These are phyloP conservation scores for Beauveria bassiana DNA, from an alignment of 2,329 filamentous ascomycete genomes.

Conservation along the genomic window DNA sequence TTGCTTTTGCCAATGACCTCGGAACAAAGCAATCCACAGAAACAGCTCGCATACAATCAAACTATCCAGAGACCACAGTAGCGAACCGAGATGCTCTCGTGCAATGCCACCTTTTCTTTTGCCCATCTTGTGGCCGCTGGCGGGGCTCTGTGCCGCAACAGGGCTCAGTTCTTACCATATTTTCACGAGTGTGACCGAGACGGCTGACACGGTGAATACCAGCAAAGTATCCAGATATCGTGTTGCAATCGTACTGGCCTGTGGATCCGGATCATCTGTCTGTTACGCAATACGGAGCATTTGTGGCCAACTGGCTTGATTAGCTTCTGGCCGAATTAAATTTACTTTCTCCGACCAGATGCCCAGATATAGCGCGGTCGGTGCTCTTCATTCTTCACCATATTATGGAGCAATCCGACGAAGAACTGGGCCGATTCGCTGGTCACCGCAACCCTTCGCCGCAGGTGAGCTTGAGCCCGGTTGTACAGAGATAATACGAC, in stretches of 20 bases:
- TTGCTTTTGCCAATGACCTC: background rate
- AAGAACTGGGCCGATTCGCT: conserved; percentile 7
- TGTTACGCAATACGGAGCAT: background rate
- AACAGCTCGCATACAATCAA: background rate
- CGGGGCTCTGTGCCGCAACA: background rate
- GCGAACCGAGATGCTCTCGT: background rate
- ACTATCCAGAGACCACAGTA: background rate
- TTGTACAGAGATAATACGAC: background rate
- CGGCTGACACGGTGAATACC: background rate
- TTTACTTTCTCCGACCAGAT: conserved; percentile 4
- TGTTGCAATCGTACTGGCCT: background rate
- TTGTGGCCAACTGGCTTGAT: background rate
- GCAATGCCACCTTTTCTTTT: background rate
- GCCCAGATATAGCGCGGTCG: conserved; percentile 1
- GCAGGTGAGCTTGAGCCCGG: background rate
- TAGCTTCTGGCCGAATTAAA: background rate
- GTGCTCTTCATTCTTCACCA: background rate
- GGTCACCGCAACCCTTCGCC: background rate
- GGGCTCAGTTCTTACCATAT: background rate
- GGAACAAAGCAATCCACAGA: background rate
- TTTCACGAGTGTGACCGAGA: background rate
- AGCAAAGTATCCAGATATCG: background rate
- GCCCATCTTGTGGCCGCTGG: background rate
- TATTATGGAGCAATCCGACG: conserved; percentile 3
- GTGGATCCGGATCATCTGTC: conserved; percentile 4